Base-by-base conservation (phyloP, 2,329 filamentous ascomycete genomes). In the Aureobasidium sp. region DNA sequence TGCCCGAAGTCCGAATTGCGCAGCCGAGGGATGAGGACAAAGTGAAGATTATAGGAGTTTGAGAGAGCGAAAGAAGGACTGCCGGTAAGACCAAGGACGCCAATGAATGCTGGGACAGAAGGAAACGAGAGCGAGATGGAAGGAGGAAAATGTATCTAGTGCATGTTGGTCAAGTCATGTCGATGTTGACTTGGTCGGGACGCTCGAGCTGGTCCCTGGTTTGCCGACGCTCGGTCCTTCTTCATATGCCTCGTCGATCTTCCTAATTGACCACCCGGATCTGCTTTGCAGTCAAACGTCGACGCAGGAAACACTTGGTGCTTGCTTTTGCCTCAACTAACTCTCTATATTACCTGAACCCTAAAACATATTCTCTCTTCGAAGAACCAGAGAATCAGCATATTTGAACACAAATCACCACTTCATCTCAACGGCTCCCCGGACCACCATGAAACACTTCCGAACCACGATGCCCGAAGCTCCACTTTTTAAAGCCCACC, bases 211-310 rank as follows among this genome's bases (percentile, higher is more conserved):
- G 37, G 37, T 47, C 55, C 44, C 32, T 48, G 32, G 29, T 17
- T 17, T 39, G 27, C 29, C 34, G 27, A 39, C 41, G 55, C 44
- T 39, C 55, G 43, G 53, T 46, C 39, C 53, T 15, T 36, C 37
- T n/a, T 29, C 41, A 34, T 27, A 57, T 59, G 55, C 55, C 7
- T 24, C 13, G 55, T 59, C 55, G 55, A 59, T 59, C 55, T 9
- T 32, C 20, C 37, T n/a, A 12, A 36, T 57, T 46, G n/a, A 46
- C 27, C 34, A 13, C n/a, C 15, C 24, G 53, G 44, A 46, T 63
- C 61, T 63, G 53, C 51, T 43, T 43, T 29, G 61, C 63, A 53
- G 26, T 12, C 12, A 17, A 41, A 26, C 39, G 39, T 13, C 39
- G 13, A 36, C 24, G 39, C 41, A 34, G 53, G 26, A 34, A 34